Evolutionary conservation across 2,329 filamentous ascomycete species (phyloP).

Genomic region (Penicillium sp.): DNA sequence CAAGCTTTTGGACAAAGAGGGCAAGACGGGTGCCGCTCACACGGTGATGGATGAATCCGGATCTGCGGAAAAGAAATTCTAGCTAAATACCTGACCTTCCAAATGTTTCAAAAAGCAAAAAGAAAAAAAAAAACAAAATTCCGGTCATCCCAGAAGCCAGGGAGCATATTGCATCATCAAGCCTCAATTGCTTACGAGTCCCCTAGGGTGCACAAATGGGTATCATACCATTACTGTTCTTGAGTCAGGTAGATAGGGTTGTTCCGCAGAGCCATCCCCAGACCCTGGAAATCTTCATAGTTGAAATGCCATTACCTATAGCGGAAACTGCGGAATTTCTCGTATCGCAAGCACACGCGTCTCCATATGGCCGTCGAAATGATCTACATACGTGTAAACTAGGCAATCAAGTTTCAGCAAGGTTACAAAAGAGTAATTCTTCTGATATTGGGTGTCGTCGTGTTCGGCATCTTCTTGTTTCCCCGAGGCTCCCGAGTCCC

Average conservation of each 20-base stretch:
- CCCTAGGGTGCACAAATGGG: not conserved
- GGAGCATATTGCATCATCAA: conserved; percentile 1
- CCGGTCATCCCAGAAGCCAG: not conserved
- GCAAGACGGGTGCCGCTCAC: conserved; percentile 13
- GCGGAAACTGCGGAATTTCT: conserved; percentile 1
- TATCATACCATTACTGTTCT: not conserved
- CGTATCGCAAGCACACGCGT: conserved; percentile 10
- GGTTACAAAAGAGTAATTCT: not conserved
- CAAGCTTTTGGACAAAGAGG: conserved; percentile 15
- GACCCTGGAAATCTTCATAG: conserved; percentile 1
- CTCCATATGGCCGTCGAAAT: conserved; percentile 6
- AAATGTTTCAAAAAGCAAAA: not conserved
- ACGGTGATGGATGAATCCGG: conserved; percentile 1
- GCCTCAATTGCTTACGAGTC: conserved; percentile 3
- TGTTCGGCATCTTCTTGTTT: not conserved
- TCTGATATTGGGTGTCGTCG: not conserved
- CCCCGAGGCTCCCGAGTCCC: not conserved
- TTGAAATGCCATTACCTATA: conserved; percentile 11
- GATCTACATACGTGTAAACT: conserved; percentile 17
- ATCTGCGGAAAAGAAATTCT: conserved; percentile 6
- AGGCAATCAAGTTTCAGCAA: conserved; percentile 2
- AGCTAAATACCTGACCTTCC: not conserved
- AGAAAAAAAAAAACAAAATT: not conserved
- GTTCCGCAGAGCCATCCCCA: not conserved
- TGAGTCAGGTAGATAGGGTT: not conserved